Evolutionary conservation across 495 filamentous ascomycete species (phyloP).

Genomic region (Talaromyces stipitatus): DNA sequence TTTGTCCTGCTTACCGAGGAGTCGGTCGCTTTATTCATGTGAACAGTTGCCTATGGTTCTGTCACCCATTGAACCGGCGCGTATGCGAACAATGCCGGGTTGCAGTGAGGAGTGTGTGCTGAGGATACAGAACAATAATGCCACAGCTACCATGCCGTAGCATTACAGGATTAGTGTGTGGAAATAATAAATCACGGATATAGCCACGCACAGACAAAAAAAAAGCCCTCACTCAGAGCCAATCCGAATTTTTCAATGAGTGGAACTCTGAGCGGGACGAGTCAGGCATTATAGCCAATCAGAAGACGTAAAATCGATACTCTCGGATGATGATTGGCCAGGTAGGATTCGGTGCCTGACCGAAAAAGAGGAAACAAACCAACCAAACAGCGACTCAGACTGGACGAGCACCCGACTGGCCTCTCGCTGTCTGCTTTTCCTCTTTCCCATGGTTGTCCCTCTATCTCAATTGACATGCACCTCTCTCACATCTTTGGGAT

Average conservation of each 20-base stretch:
- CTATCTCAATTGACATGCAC: background rate
- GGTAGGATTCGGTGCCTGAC: background rate
- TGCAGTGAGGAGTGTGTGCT: too few relatives aligned
- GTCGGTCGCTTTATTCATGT: background rate
- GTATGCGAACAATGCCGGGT: too few relatives aligned
- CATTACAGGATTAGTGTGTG: too few relatives aligned
- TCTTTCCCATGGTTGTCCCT: background rate
- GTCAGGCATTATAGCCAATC: background rate
- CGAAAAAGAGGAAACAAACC: background rate
- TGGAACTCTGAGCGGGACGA: background rate
- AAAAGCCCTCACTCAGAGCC: background rate
- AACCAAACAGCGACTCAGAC: background rate
- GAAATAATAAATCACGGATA: background rate
- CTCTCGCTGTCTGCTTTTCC: background rate
- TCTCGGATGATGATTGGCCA: background rate
- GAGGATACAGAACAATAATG: too few relatives aligned
- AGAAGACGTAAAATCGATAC: background rate
- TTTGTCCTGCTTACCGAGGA: background rate
- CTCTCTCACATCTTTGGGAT: too few relatives aligned
- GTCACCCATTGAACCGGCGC: background rate
- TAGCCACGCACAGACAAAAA: conserved; percentile 6
- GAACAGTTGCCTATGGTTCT: background rate
- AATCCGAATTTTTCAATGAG: background rate
- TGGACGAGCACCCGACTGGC: background rate
- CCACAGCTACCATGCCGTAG: too few relatives aligned